phyloP scores from a whole-genome alignment of 2,329 filamentous ascomycete genomes.

The Fusarium xylarioides region DNA sequence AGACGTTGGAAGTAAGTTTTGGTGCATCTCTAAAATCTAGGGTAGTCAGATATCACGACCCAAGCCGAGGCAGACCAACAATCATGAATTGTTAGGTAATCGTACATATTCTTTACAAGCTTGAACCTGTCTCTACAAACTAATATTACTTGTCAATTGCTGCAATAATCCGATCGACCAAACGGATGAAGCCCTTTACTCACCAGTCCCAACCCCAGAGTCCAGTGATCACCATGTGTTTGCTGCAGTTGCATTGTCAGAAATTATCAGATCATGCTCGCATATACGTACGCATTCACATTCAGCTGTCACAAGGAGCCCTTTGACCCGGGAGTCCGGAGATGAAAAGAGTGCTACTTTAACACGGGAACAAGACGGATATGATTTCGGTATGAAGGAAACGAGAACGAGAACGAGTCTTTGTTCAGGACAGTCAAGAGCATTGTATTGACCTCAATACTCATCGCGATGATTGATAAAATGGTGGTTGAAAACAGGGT shows the following conservation, averaged over 20 bases:
- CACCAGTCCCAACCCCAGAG: neutral
- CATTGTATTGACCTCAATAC: neutral
- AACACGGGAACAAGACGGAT: neutral
- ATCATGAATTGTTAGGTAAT: neutral
- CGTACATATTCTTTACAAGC: neutral
- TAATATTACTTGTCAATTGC: neutral
- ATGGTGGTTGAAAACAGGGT: neutral
- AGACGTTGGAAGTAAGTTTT: neutral
- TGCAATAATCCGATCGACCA: neutral
- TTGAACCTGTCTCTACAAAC: neutral
- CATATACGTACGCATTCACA: neutral
- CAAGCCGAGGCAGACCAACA: neutral
- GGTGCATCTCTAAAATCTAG: neutral
- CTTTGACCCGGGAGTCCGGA: neutral
- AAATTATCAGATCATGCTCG: conserved; percentile 3
- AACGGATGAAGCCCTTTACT: neutral
- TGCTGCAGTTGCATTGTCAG: neutral
- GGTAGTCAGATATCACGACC: neutral
- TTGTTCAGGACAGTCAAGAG: neutral
- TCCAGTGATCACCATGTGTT: neutral
- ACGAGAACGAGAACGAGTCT: neutral
- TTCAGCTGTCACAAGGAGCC: neutral
- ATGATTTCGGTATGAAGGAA: neutral
- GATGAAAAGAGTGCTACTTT: neutral
- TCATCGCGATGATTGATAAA: neutral